Evolutionary conservation across 2,329 filamentous ascomycete species (phyloP).

Genomic region (Aspergillus novofumigatus): DNA sequence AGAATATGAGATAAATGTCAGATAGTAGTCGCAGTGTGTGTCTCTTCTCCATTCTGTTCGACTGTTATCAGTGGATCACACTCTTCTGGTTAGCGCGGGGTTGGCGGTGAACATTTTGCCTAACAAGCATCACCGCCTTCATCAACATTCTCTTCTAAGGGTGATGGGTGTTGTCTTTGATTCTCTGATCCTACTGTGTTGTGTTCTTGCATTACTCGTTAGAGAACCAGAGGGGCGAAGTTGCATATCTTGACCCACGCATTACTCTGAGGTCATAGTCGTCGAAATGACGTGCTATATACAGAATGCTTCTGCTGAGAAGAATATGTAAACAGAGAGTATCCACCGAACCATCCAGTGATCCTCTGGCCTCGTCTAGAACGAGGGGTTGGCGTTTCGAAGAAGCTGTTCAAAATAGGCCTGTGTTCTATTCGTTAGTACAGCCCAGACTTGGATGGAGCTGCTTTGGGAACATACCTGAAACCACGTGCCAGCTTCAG

Average conservation of each 20-base stretch:
- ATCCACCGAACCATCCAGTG: background rate
- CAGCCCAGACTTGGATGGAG: conserved; percentile 19
- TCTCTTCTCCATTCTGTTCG: conserved; percentile 14
- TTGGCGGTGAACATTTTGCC: conserved; percentile 18
- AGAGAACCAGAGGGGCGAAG: background rate
- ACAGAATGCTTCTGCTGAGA: background rate
- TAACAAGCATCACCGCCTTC: conserved; percentile 16
- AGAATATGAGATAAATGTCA: background rate
- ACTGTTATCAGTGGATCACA: conserved; percentile 22
- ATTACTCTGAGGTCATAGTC: background rate
- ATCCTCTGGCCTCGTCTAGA: conserved; percentile 8
- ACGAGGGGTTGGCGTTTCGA: conserved; percentile 24
- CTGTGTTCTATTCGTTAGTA: conserved; percentile 8
- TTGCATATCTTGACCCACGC: background rate
- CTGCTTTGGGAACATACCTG: conserved; percentile 38
- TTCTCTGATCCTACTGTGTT: too few species aligned
- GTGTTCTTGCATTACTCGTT: background rate
- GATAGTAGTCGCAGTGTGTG: conserved; percentile 16
- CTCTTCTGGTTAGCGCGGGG: conserved; percentile 25
- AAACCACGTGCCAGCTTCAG: conserved; percentile 68
- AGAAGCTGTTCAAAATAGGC: conserved; percentile 29
- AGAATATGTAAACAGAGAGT: background rate
- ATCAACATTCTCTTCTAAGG: background rate
- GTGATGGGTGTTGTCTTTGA: background rate
- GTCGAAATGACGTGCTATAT: background rate